A percentile compares a stretch with the other conserved stretches of the same genome.
phyloP scores from a whole-genome alignment of 495 filamentous ascomycete species.

The Margaritispora aquatica region DNA sequence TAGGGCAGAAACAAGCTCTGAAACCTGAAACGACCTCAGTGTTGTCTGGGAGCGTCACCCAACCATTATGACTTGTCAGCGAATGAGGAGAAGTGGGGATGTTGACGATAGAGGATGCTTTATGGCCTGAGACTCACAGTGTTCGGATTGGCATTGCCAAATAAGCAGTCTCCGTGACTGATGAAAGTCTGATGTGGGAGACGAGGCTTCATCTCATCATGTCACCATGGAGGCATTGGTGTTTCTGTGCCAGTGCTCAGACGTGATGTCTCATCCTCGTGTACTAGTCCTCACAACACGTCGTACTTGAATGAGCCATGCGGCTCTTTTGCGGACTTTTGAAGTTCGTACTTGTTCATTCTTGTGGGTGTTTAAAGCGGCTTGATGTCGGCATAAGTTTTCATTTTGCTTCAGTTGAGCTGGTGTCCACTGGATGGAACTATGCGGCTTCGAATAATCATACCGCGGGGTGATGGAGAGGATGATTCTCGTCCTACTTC shows the following conservation, averaged over 20 bases:
- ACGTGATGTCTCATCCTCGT: not conserved
- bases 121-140: not conserved
- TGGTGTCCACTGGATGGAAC: not conserved
- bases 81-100: not conserved
- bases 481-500: not conserved
- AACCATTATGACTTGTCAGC: not conserved
- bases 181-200: not conserved
- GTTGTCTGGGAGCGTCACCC: not conserved
- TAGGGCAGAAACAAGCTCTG: not conserved
- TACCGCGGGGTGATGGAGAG: not conserved
- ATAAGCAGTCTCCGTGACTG: not conserved
- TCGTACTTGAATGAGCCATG: not conserved
- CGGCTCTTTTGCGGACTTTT: not conserved
- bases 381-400: not conserved
- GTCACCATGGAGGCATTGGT: not conserved
- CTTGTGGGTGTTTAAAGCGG: not conserved
- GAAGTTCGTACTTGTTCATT: not conserved
- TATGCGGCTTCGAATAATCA: not conserved
- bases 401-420: not conserved
- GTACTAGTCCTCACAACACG: not conserved
- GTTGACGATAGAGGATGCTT: not conserved
- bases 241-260: not conserved
- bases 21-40: not conserved
- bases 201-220: no score
- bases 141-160: not conserved